These are phyloP conservation scores for Dichomitus squalens DNA, from an alignment of 1,284 basidiomycete genomes.

Conservation along the genomic window DNA sequence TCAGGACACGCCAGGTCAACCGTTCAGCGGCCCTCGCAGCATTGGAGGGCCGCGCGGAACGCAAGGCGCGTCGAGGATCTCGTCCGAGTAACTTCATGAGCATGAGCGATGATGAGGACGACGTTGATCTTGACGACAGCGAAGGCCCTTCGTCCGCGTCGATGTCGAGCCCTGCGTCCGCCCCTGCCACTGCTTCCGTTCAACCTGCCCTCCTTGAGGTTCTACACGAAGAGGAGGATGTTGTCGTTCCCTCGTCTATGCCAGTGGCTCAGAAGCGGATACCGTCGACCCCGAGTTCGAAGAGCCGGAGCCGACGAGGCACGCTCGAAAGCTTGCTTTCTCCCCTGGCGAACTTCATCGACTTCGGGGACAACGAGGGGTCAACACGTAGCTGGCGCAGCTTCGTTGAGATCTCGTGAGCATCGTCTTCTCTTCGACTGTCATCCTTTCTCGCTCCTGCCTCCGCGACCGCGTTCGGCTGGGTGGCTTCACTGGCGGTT, in stretches of 20 bases:
- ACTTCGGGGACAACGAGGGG: slow-evolving; percentile 54
- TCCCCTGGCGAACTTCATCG: slow-evolving; percentile 62
- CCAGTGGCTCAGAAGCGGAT: slow-evolving; percentile 1
- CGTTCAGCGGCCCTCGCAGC: slow-evolving; percentile 59
- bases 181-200: neutral
- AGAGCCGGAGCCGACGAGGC: slow-evolving; percentile 33
- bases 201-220: slow-evolving; percentile 25
- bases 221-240: slow-evolving; percentile 35
- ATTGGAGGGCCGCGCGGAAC: slow-evolving; percentile 54
- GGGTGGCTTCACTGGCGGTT: neutral
- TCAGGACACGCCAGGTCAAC: slow-evolving; percentile 36
- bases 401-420: slow-evolving; percentile 55
- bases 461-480: neutral
- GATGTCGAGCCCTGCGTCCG: neutral
- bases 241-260: slow-evolving; percentile 29
- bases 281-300: slow-evolving; percentile 7
- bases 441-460: neutral
- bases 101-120: slow-evolving; percentile 64
- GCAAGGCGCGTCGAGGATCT: slow-evolving; percentile 15
- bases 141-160: slow-evolving; percentile 2
- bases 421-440: neutral
- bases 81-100: slow-evolving; percentile 60
- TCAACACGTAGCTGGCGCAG: slow-evolving; percentile 57
- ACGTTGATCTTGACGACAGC: slow-evolving; percentile 29
- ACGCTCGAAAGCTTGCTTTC: slow-evolving; percentile 48